A percentile compares a stretch with the other conserved stretches of the same genome.
These are phyloP conservation scores for Russula earlei DNA, from an alignment of 768 basidiomycete genomes.

Conservation along the genomic window DNA sequence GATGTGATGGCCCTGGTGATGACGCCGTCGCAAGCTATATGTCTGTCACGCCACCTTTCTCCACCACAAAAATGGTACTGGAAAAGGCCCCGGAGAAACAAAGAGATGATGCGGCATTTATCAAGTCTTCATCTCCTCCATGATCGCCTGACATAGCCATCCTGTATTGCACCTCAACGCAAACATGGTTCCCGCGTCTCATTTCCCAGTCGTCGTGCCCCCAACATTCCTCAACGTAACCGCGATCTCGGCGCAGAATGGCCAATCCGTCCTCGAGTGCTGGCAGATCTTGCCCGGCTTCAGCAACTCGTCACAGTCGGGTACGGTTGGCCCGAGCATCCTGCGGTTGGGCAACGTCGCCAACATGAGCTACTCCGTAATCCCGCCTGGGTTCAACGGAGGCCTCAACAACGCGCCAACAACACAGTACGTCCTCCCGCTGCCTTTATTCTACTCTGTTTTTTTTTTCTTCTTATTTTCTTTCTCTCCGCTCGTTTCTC, in stretches of 20 bases:
- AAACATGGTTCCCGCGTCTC: not conserved
- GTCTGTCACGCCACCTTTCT: no score
- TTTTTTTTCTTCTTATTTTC: no score
- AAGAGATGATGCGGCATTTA: no score
- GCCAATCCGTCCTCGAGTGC: slow-evolving; percentile 22
- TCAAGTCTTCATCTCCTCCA: no score
- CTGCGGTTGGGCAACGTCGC: slow-evolving; percentile 22
- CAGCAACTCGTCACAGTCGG: slow-evolving; percentile 18
- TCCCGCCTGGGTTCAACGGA: slow-evolving; percentile 39
- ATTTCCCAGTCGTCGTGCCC: not conserved
- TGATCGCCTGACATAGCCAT: no score
- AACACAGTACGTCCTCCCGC: slow-evolving; percentile 22
- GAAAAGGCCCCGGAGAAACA: no score
- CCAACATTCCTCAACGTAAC: slow-evolving; percentile 14
- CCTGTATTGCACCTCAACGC: no score
- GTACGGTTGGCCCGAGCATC: slow-evolving; percentile 22
- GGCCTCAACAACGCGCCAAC: slow-evolving; percentile 48
- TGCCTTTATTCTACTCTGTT: no score
- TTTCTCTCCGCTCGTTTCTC: no score
- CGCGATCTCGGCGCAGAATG: slow-evolving; percentile 6
- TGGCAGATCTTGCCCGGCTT: slow-evolving; percentile 24
- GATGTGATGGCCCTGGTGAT: no score
- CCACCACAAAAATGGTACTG: no score
- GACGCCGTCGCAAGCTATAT: no score
- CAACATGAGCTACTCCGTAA: slow-evolving; percentile 24